Evolutionary conservation across 2,329 filamentous ascomycete species (phyloP).

Genomic region (Botrytis galanthina): DNA sequence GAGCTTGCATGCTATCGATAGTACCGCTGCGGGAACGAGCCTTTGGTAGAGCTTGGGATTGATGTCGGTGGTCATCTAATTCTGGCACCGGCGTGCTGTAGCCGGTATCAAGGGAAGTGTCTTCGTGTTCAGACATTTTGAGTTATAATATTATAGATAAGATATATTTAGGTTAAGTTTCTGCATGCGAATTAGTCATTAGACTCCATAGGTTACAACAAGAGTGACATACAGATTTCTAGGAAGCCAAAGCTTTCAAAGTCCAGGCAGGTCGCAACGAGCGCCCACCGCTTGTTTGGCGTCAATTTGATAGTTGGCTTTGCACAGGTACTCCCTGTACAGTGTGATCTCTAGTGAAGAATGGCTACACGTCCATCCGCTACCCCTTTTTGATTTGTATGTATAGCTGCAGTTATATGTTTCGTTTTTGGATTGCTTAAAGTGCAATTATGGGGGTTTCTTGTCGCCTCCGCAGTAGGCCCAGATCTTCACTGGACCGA

Average conservation of each 20-base stretch:
- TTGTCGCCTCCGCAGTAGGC: constrained; percentile 96
- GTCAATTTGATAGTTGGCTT: constrained; percentile 49
- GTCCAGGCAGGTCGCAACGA: constrained; percentile 50
- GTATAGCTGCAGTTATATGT: constrained; percentile 22
- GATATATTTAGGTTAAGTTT: constrained; percentile 27
- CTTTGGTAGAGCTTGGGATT: constrained; percentile 59
- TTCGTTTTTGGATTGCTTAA: constrained; percentile 15
- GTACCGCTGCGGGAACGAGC: constrained; percentile 65
- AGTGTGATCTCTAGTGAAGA: constrained; percentile 24
- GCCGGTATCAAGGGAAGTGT: constrained; percentile 56
- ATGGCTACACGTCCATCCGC: constrained; percentile 28
- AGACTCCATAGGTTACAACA: not conserved
- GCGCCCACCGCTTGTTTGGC: constrained; percentile 50
- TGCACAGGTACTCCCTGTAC: constrained; percentile 41
- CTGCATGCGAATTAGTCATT: constrained; percentile 24
- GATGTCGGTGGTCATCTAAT: constrained; percentile 82
- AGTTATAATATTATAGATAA: constrained; percentile 37
- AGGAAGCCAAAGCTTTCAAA: constrained; percentile 28
- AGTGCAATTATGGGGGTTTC: constrained; percentile 88
- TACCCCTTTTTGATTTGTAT: constrained; percentile 21
- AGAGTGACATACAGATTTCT: constrained; percentile 11
- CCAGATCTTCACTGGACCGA: constrained; percentile 80
- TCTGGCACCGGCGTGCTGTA: constrained; percentile 75
- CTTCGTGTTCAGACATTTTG: constrained; percentile 68
- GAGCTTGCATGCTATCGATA: constrained; percentile 66